Conservation (phyloP, 306 rosid species). For the Inga leiocalycina region DNA sequence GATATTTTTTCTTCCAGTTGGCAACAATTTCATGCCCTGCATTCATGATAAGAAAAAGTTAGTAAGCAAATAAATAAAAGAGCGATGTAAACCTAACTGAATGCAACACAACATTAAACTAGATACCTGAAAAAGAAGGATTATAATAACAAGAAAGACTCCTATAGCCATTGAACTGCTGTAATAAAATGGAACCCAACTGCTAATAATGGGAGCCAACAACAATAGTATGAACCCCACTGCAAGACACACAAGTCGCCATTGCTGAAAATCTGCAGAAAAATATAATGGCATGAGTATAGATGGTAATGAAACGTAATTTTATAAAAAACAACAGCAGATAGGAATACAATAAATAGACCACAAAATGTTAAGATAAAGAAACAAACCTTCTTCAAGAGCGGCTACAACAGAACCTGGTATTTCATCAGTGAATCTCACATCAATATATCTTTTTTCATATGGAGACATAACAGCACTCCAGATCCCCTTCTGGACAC, state of each 20-base stretch:
- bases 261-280: slow-evolving; percentile 63
- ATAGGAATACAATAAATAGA: background rate
- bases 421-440: slow-evolving; percentile 53
- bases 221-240: slow-evolving; percentile 56
- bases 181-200: slow-evolving; percentile 82
- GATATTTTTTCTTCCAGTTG: slow-evolving; percentile 78
- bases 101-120: slow-evolving; percentile 8
- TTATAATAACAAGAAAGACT: slow-evolving; percentile 69
- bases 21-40: slow-evolving; percentile 89
- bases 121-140: slow-evolving; percentile 77
- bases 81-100: slow-evolving; percentile 8
- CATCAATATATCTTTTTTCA: slow-evolving; percentile 63
- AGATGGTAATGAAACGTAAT: background rate
- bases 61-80: slow-evolving; percentile 12
- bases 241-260: slow-evolving; percentile 72
- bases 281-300: background rate
- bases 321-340: background rate
- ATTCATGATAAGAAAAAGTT: slow-evolving; percentile 25
- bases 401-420: slow-evolving; percentile 56
- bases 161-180: slow-evolving; percentile 84
- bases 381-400: slow-evolving; percentile 70
- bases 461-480: slow-evolving; percentile 72
- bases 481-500: slow-evolving; percentile 68
- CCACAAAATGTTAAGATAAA: background rate
- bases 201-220: slow-evolving; percentile 71